Evolutionary conservation across 2,329 filamentous ascomycete genomes (phyloP).

Genomic region (Colletotrichum scovillei): DNA sequence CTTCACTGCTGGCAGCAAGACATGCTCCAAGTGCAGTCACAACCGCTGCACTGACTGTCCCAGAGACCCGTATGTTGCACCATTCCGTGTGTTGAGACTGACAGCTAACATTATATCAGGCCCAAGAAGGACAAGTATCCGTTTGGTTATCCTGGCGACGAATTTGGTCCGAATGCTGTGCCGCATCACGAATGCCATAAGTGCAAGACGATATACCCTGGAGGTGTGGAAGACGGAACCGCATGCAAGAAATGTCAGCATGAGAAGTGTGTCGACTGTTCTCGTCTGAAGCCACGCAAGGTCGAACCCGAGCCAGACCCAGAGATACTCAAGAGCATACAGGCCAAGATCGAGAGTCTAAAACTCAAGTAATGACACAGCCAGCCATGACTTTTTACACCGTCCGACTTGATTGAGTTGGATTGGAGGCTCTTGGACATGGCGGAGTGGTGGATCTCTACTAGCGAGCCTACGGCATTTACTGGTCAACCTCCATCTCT

Average conservation of each 20-base stretch:
- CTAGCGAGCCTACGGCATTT: constrained; percentile 28
- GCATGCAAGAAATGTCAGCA: constrained; percentile 71
- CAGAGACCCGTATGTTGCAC: constrained; percentile 75
- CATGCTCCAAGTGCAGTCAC: constrained; percentile 77
- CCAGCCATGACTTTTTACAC: background rate
- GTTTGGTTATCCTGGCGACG: constrained; percentile 76
- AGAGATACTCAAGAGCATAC: constrained; percentile 66
- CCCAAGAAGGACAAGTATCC: constrained; percentile 77
- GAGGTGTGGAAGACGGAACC: constrained; percentile 60
- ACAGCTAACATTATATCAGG: constrained; percentile 48
- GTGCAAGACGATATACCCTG: constrained; percentile 70
- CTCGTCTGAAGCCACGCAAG: constrained; percentile 68
- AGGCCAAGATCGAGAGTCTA: constrained; percentile 63
- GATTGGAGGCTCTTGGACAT: constrained; percentile 26
- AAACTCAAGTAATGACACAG: constrained; percentile 42
- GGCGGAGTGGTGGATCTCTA: constrained; percentile 17
- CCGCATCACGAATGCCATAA: constrained; percentile 70
- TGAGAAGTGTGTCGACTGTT: constrained; percentile 69
- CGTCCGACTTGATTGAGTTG: constrained; percentile 17
- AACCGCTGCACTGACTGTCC: constrained; percentile 83
- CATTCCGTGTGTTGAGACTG: background rate
- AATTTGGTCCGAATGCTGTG: constrained; percentile 61
- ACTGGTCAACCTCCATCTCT: constrained; percentile 12
- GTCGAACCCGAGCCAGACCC: constrained; percentile 72
- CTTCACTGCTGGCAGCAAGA: constrained; percentile 70